Conservation (phyloP, 2,329 filamentous ascomycete species). For the Colletotrichum sp. region DNA sequence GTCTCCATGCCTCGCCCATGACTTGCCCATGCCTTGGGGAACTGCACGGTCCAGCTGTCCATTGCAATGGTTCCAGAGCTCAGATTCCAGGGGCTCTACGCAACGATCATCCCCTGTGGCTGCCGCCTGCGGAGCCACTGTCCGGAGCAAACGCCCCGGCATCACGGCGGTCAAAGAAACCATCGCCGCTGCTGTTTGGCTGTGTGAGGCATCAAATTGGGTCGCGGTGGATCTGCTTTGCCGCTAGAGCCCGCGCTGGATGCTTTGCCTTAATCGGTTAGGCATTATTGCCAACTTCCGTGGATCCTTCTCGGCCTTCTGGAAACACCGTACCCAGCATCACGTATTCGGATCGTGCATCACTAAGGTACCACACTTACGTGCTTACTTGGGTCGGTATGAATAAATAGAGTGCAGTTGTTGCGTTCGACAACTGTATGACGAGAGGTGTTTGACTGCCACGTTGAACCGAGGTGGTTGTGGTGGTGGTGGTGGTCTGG, state of each 20-base stretch:
- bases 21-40: background rate
- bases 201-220: background rate
- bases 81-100: background rate
- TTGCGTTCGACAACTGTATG: background rate
- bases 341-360: background rate
- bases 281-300: background rate
- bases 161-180: background rate
- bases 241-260: background rate
- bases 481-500: background rate
- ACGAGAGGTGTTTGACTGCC: background rate
- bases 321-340: background rate
- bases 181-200: background rate
- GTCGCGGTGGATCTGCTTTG: background rate
- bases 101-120: constrained; percentile 6
- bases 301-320: background rate
- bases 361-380: background rate
- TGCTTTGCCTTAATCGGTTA: background rate
- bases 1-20: background rate
- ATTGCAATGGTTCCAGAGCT: background rate
- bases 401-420: background rate
- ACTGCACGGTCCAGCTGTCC: constrained; percentile 4
- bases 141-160: constrained; percentile 19
- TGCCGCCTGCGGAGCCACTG: background rate
- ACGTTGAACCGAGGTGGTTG: background rate
- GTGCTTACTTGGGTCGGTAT: background rate